Conservation (phyloP, 768 basidiomycete species). For the Russula griseocarnosa region DNA sequence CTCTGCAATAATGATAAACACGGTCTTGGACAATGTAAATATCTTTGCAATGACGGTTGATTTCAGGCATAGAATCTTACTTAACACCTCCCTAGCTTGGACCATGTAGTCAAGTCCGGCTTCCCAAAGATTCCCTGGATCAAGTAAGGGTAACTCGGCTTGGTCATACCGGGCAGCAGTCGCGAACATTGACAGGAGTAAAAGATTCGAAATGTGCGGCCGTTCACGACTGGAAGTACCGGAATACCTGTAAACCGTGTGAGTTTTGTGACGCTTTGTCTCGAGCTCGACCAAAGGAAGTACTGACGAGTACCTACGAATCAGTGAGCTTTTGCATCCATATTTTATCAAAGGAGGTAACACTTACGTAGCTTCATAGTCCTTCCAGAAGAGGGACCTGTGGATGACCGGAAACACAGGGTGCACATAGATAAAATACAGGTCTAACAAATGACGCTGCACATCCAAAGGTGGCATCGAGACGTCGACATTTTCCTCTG, state of each 20-base stretch:
- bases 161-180: constrained; percentile 70
- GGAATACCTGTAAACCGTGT: constrained; percentile 32
- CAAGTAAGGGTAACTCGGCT: constrained; percentile 41
- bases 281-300: neutral
- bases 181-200: constrained; percentile 78
- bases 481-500: constrained; percentile 45
- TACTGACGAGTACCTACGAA: constrained; percentile 23
- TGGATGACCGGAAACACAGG: constrained; percentile 81
- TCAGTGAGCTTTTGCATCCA: neutral
- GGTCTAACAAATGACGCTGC: constrained; percentile 63
- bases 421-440: constrained; percentile 83
- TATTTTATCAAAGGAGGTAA: neutral
- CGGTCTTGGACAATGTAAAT: constrained; percentile 41
- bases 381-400: constrained; percentile 61
- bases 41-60: neutral
- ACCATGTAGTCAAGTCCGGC: constrained; percentile 62
- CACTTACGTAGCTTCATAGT: constrained; percentile 42
- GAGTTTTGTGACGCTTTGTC: neutral
- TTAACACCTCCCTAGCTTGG: constrained; percentile 58
- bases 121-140: constrained; percentile 61
- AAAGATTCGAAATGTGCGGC: constrained; percentile 50
- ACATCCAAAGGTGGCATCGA: constrained; percentile 56
- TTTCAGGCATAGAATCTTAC: constrained; percentile 37
- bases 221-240: constrained; percentile 50
- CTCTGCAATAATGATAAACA: constrained; percentile 61